phyloP scores from a whole-genome alignment of 2,329 filamentous ascomycete genomes.

The Colletotrichum horii region DNA sequence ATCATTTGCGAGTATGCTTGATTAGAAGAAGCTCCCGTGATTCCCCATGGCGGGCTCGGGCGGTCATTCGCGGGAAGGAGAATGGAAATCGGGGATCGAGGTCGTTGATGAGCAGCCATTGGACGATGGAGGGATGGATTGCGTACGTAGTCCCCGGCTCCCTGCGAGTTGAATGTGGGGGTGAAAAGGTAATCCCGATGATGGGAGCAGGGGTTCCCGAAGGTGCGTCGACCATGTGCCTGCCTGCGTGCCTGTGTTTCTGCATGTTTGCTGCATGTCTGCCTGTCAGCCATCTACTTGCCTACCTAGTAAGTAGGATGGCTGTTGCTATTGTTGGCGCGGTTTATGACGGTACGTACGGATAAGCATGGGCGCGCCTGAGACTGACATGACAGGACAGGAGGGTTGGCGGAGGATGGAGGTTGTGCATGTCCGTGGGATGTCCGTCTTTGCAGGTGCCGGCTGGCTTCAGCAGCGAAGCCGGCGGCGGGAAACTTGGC shows the following conservation, averaged over 20 bases:
- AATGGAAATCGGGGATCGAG: not conserved
- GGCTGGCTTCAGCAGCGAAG: not conserved
- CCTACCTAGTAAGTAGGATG: not conserved
- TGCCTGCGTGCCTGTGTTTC: not conserved
- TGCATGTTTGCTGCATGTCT: not conserved
- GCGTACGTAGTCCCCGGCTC: not conserved
- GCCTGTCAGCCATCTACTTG: not conserved
- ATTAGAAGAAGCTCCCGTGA: slow-evolving; percentile 6
- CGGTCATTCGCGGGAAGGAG: not conserved
- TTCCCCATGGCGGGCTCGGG: not conserved
- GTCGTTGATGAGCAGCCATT: not conserved
- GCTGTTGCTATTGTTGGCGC: not conserved
- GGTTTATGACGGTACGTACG: not conserved
- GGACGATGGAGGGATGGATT: not conserved
- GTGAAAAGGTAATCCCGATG: not conserved
- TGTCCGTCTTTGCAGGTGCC: not conserved
- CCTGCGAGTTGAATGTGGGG: not conserved
- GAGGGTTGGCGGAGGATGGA: not conserved
- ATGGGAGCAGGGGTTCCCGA: not conserved
- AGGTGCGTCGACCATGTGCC: not conserved
- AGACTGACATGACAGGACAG: not conserved
- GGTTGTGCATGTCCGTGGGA: not conserved
- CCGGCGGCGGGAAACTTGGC: not conserved
- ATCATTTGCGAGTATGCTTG: slow-evolving; percentile 9
- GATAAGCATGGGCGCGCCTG: not conserved